A percentile compares a stretch with the other conserved stretches of the same genome.
Evolutionary conservation across 495 filamentous ascomycete species (phyloP).

Genomic region (Daldinia caldariorum): DNA sequence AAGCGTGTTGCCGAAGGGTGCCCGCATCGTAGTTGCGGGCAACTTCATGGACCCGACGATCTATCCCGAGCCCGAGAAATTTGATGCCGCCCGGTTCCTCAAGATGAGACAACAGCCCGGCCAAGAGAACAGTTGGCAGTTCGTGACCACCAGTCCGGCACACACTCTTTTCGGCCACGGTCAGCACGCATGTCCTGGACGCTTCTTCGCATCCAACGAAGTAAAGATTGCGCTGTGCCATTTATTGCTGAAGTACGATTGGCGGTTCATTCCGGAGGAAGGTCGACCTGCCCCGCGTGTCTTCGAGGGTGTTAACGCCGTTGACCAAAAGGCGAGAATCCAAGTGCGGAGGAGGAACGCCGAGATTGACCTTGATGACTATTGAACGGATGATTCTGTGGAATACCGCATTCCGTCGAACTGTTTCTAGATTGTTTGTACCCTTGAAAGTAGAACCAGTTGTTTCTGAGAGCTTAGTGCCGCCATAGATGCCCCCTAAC

Average conservation of each 20-base stretch:
- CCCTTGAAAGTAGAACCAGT: not conserved
- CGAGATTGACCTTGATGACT: constrained; percentile 44
- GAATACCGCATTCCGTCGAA: too few species aligned
- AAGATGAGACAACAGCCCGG: constrained; percentile 56
- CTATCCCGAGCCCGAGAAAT: constrained; percentile 55
- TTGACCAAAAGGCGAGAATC: constrained; percentile 39
- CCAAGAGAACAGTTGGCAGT: constrained; percentile 57
- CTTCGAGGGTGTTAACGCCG: constrained; percentile 35
- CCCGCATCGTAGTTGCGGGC: constrained; percentile 51
- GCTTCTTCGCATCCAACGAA: constrained; percentile 61
- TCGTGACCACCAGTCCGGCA: constrained; percentile 58
- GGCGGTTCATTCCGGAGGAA: constrained; percentile 49
- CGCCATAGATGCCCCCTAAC: not conserved
- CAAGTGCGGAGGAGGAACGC: constrained; percentile 44
- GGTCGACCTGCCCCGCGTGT: constrained; percentile 42
- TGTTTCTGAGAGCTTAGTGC: not conserved
- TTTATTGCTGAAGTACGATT: constrained; percentile 60
- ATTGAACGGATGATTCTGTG: not conserved
- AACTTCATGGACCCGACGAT: constrained; percentile 53
- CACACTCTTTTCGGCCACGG: constrained; percentile 62
- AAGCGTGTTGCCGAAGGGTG: constrained; percentile 61
- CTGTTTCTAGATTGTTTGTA: not conserved
- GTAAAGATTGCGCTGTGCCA: constrained; percentile 59
- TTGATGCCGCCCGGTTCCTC: constrained; percentile 59
- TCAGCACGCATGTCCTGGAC: constrained; percentile 61